Base-by-base conservation (phyloP, 2,329 filamentous ascomycete species). In the Periconia sp. region DNA sequence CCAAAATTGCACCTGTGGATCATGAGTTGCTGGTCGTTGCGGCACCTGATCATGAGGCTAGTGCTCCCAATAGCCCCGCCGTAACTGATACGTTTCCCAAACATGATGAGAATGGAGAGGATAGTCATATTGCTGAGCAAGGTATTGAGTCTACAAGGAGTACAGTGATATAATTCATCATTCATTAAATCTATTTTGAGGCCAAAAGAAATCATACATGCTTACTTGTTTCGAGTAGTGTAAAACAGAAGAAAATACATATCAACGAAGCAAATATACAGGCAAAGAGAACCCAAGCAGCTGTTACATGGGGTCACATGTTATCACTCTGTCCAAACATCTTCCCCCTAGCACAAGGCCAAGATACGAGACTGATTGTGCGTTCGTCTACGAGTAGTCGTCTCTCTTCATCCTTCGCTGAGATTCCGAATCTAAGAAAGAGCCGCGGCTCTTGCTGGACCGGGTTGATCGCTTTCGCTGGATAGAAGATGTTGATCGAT, bases 361-460 rank as follows among this genome's bases (percentile, higher is more conserved):
- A 37, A 13, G 33, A 37, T 37, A 37, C 10, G 33, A 37, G 11
- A n/a, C 11, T 14, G 3, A 37, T n/a, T 37, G 33, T 37, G 14
- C 19, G 46, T 37, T 2, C 19, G 46, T 3, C 77, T 77, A 86
- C 44, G 81, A 78, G 67, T 89, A 90, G 56, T 89, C 85, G 23
- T 89, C 86, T 37, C 33, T 37, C 81, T 90, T 90, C 63, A 89
- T 85, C 13, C 85, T 79, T 50, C 81, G 80, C 59, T 85, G 77
- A 61, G 77, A 80, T 54, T 84, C 75, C 48, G 79, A 81, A 54
- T 84, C 82, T 53, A 82, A 79, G 55, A 81, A 81, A 62, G 79
- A 81, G 58, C 80, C 83, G 13, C 81, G 76, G 53, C 61, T 70
- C 43, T 59, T 54, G 37, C 46, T 66, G 2, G 66, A 70, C 41